phyloP scores from a whole-genome alignment of 1,284 basidiomycete genomes.

The Pholiota adiposa region DNA sequence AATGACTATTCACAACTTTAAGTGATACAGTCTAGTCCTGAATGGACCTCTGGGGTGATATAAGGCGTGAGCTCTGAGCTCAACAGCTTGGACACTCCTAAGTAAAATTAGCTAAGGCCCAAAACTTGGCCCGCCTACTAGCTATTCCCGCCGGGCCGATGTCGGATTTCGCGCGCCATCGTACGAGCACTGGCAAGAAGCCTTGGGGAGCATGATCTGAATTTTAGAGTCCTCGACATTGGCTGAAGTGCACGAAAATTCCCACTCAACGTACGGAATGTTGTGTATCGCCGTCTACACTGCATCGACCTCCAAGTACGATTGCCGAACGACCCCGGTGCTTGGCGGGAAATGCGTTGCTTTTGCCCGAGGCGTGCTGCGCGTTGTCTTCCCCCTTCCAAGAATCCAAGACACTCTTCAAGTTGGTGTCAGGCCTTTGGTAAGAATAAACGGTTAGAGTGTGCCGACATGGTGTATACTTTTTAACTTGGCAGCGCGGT shows the following conservation, averaged over 20 bases:
- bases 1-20: not conserved
- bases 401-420: too few species aligned
- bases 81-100: not conserved
- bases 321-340: not conserved
- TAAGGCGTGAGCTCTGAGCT: not conserved
- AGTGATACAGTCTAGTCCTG: not conserved
- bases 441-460: too few species aligned
- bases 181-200: not conserved
- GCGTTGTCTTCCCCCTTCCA: not conserved
- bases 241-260: not conserved
- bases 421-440: too few species aligned
- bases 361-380: not conserved
- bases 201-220: not conserved
- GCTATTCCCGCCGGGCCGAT: constrained; percentile 9
- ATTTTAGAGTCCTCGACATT: not conserved
- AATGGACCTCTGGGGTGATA: not conserved
- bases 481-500: too few species aligned
- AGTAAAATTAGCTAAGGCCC: not conserved
- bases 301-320: not conserved
- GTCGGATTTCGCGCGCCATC: constrained; percentile 9
- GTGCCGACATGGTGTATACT: too few species aligned
- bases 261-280: not conserved
- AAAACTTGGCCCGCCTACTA: not conserved
- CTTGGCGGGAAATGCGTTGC: not conserved
- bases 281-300: not conserved